Conservation (phyloP, 2,329 filamentous ascomycete genomes). For the Aspergillus neotritici region DNA sequence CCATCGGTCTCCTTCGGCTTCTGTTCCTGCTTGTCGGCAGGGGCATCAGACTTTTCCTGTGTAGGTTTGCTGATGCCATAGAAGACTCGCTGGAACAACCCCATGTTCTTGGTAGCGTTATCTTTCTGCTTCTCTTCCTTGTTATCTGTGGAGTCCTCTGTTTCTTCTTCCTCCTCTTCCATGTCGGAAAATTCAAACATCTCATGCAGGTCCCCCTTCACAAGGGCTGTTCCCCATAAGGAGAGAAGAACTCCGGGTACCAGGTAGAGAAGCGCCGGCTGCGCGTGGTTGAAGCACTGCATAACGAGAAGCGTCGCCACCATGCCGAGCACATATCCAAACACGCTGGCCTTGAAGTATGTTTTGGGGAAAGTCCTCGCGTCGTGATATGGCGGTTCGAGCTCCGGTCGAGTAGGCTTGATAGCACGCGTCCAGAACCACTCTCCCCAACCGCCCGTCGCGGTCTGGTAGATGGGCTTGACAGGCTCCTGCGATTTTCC, state of each 20-base stretch:
- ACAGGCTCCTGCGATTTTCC: constrained; percentile 12
- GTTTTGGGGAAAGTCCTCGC: constrained; percentile 64
- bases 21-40: background rate
- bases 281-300: constrained; percentile 70
- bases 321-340: constrained; percentile 76
- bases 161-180: constrained; percentile 40
- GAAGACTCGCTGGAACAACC: constrained; percentile 25
- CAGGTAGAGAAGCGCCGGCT: constrained; percentile 86
- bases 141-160: constrained; percentile 7
- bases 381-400: constrained; percentile 32
- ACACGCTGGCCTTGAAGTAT: constrained; percentile 73
- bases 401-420: constrained; percentile 21
- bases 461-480: constrained; percentile 44
- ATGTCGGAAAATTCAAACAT: constrained; percentile 81
- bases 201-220: constrained; percentile 63
- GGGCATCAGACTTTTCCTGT: background rate
- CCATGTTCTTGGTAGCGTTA: constrained; percentile 25
- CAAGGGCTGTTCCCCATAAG: constrained; percentile 67
- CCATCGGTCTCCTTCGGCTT: background rate
- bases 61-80: constrained; percentile 18
- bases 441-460: constrained; percentile 75
- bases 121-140: constrained; percentile 37
- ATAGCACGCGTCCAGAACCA: constrained; percentile 63
- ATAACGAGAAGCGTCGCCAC: constrained; percentile 69
- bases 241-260: constrained; percentile 76